These are phyloP conservation scores for Coemansia sp. DNA, from an alignment of 192 early-diverging fungal genomes.

Conservation along the genomic window DNA sequence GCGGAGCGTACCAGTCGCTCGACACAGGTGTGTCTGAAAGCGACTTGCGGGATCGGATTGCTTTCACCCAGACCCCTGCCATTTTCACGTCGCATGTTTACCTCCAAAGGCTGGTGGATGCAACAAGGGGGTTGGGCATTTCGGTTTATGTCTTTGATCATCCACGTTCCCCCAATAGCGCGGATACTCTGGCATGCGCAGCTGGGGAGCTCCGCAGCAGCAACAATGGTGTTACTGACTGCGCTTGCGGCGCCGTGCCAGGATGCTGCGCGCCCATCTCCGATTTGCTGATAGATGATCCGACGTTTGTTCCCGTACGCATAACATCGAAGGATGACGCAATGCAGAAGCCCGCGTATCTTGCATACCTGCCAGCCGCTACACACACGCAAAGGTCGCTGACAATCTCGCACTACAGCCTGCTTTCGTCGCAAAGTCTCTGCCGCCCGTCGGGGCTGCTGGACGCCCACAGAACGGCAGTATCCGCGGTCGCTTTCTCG, in stretches of 20 bases:
- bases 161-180: constrained; percentile 3
- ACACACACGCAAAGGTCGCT: constrained; percentile 20
- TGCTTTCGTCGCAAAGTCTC: constrained; percentile 33
- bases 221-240: neutral
- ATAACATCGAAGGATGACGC: constrained; percentile 33
- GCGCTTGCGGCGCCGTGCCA: neutral
- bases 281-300: constrained; percentile 38
- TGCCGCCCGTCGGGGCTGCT: constrained; percentile 9
- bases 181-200: constrained; percentile 1
- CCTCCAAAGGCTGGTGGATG: constrained; percentile 14
- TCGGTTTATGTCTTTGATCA: constrained; percentile 30
- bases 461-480: constrained; percentile 22
- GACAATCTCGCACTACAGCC: constrained; percentile 44
- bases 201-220: neutral
- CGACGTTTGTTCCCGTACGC: constrained; percentile 39
- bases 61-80: constrained; percentile 20
- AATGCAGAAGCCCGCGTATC: constrained; percentile 45
- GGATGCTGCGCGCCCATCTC: constrained; percentile 25
- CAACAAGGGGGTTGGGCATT: constrained; percentile 17
- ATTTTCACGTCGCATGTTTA: constrained; percentile 32
- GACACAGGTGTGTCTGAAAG: constrained; percentile 18
- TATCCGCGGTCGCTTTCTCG: constrained; percentile 44
- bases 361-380: constrained; percentile 20
- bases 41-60: constrained; percentile 27
- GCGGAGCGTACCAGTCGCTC: constrained; percentile 48